A percentile compares a stretch with the other conserved stretches of the same genome.
phyloP scores from a whole-genome alignment of 208 protist species.

The Leishmania guyanensis region DNA sequence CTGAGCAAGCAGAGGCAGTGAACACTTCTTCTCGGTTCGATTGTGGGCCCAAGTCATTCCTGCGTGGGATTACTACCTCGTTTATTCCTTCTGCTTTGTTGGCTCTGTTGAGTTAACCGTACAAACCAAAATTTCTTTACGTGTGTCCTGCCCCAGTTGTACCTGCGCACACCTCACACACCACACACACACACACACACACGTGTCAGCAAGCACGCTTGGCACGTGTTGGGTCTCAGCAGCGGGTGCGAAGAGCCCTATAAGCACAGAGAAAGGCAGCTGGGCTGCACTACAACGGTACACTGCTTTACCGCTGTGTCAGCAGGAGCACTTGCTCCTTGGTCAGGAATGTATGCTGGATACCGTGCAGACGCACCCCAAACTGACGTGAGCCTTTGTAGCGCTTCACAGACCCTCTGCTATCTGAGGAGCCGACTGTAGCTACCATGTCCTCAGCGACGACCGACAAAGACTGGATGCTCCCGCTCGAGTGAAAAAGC shows the following conservation, averaged over 20 bases:
- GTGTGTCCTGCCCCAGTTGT: background rate
- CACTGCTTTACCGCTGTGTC: slow-evolving; percentile 11
- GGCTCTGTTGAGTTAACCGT: background rate
- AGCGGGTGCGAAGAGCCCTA: background rate
- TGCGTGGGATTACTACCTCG: background rate
- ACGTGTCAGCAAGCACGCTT: background rate
- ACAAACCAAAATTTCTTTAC: background rate
- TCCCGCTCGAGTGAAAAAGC: slow-evolving; percentile 32
- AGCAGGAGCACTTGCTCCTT: slow-evolving; percentile 56
- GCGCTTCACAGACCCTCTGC: slow-evolving; percentile 36
- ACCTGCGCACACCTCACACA: background rate
- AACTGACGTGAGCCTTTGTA: slow-evolving; percentile 40
- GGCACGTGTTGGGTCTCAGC: background rate
- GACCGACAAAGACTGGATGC: slow-evolving; percentile 34
- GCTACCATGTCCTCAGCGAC: slow-evolving; percentile 37
- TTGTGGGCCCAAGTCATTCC: background rate
- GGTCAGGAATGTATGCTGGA: slow-evolving; percentile 58
- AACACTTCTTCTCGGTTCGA: background rate
- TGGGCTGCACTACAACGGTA: background rate
- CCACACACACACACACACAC: background rate
- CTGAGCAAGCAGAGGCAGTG: background rate
- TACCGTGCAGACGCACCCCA: slow-evolving; percentile 45
- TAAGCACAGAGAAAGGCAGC: background rate
- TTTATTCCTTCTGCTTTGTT: background rate
- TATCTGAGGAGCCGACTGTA: slow-evolving; percentile 26